Conservation (phyloP, 495 filamentous ascomycete genomes). For the Xylaria grammica region DNA sequence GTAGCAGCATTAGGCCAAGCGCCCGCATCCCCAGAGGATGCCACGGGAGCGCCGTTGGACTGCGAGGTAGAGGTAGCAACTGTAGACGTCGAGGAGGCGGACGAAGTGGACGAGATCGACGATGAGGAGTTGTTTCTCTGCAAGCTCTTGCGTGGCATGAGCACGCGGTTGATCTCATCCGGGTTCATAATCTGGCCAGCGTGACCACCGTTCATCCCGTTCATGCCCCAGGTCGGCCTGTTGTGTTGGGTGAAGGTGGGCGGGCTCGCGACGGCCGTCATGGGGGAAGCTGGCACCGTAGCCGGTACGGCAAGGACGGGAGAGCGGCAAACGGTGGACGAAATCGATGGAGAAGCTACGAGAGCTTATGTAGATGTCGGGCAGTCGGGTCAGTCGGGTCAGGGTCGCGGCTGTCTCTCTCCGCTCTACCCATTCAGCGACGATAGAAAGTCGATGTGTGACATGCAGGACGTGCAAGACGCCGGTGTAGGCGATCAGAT, state of each 20-base stretch:
- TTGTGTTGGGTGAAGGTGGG: conserved; percentile 79
- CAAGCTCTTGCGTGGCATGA: conserved; percentile 81
- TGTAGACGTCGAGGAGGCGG: conserved; percentile 68
- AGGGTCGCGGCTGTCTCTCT: conserved; percentile 1
- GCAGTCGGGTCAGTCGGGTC: conserved; percentile 1
- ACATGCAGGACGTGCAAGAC: conserved; percentile 7
- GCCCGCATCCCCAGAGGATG: conserved; percentile 45
- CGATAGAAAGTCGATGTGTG: conserved; percentile 4
- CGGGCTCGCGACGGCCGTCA: conserved; percentile 97
- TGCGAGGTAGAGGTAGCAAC: conserved; percentile 44
- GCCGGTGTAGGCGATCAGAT: conserved; percentile 3
- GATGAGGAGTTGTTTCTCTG: conserved; percentile 89
- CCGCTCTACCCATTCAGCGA: conserved; percentile 5
- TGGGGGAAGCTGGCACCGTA: conserved; percentile 48
- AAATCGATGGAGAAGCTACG: conserved; percentile 27
- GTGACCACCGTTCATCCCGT: conserved; percentile 78
- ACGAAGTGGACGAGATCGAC: conserved; percentile 73
- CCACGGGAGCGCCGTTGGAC: conserved; percentile 49
- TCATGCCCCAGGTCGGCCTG: conserved; percentile 71
- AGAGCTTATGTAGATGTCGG: conserved; percentile 8
- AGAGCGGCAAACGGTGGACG: conserved; percentile 38
- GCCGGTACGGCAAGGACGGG: conserved; percentile 37
- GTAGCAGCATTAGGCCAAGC: conserved; percentile 53
- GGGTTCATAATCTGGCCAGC: conserved; percentile 73
- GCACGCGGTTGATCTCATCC: conserved; percentile 87